Conservation (phyloP, 495 filamentous ascomycete species). For the Penicillium fimorum region DNA sequence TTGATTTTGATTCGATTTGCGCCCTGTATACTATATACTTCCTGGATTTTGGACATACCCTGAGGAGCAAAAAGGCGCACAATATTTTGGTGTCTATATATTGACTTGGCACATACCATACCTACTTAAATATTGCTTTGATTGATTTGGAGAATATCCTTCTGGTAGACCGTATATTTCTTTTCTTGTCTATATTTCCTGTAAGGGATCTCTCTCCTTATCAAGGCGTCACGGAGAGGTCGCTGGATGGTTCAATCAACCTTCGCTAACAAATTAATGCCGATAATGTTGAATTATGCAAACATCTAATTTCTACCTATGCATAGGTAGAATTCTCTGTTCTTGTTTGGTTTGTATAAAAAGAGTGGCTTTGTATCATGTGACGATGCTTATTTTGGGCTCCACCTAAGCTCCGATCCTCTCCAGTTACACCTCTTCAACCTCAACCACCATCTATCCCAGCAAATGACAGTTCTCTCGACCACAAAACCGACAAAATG, state of each 20-base stretch:
- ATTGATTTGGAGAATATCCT: background rate
- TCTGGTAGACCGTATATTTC: no score
- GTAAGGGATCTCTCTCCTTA: background rate
- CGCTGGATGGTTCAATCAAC: background rate
- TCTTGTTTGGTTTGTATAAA: background rate
- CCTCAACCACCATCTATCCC: background rate
- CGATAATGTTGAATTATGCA: background rate
- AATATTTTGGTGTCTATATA: constrained; percentile 13
- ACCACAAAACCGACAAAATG: constrained; percentile 45
- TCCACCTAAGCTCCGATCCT: constrained; percentile 21
- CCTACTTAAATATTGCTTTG: background rate
- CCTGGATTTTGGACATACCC: constrained; percentile 26
- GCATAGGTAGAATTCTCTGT: background rate
- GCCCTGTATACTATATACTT: constrained; percentile 24
- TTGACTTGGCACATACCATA: constrained; percentile 15
- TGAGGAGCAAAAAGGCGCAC: constrained; percentile 17
- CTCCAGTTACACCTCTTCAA: background rate
- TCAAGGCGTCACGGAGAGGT: background rate
- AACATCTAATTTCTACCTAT: background rate
- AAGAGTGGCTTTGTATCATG: constrained; percentile 1
- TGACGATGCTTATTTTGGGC: constrained; percentile 9
- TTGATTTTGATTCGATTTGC: constrained; percentile 12
- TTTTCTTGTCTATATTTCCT: no score
- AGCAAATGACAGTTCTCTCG: background rate
- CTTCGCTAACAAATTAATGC: background rate